Evolutionary conservation across 257 asterid genomes (phyloP).

Genomic region (Lithospermum erythrorhizon): DNA sequence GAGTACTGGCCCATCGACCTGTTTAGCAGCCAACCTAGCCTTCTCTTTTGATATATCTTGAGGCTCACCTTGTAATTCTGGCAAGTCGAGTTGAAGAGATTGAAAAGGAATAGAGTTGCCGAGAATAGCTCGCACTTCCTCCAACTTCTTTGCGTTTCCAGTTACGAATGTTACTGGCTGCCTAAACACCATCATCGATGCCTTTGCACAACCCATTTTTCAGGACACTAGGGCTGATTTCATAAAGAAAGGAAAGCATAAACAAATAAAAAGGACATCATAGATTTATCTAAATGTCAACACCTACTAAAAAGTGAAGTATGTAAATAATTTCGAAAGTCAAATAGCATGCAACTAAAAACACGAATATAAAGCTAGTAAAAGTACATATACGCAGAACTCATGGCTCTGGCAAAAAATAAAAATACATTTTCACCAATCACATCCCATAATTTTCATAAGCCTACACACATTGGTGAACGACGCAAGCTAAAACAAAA

Average conservation of each 20-base stretch:
- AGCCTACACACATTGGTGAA: no score
- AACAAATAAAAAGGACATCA: background rate
- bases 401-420: no score
- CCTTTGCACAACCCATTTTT: no score
- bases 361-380: no score
- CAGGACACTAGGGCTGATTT: background rate
- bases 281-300: no score
- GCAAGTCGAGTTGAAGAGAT: slow-evolving; percentile 74
- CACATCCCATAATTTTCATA: no score
- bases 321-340: no score
- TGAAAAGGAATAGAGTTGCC: slow-evolving; percentile 82
- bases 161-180: slow-evolving; percentile 91
- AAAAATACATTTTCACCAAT: no score
- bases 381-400: no score
- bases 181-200: slow-evolving; percentile 29
- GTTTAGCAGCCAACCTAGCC: slow-evolving; percentile 81
- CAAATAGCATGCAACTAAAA: no score
- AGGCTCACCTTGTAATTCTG: slow-evolving; percentile 93
- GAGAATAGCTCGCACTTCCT: slow-evolving; percentile 73
- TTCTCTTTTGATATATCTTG: slow-evolving; percentile 90
- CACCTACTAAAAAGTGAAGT: no score
- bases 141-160: slow-evolving; percentile 88
- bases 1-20: slow-evolving; percentile 94
- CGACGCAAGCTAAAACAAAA: no score
- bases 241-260: background rate